Evolutionary conservation across 805 yeast species (phyloP).

Genomic region (Kurtzmaniella fragi): DNA sequence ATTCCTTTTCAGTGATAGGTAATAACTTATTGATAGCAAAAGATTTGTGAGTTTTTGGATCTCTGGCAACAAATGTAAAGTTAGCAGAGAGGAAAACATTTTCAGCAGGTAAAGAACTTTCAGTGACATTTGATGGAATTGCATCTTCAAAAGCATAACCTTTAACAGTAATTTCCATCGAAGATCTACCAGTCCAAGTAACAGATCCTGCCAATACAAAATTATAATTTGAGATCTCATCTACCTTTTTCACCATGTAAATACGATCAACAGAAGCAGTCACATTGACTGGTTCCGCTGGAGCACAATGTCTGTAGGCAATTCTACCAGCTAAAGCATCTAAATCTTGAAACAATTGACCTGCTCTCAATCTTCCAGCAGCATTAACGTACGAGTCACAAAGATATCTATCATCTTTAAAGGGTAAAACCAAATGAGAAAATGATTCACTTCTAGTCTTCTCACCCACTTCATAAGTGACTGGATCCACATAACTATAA

Average conservation of each 20-base stretch:
- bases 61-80: slow-evolving; percentile 93
- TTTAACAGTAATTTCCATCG: slow-evolving; percentile 90
- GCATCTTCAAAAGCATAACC: slow-evolving; percentile 71
- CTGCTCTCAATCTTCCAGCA: slow-evolving; percentile 86
- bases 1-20: slow-evolving; percentile 70
- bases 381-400: slow-evolving; percentile 88
- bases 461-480: slow-evolving; percentile 64
- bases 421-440: slow-evolving; percentile 65
- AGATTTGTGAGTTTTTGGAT: slow-evolving; percentile 86
- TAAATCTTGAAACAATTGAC: slow-evolving; percentile 89
- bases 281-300: slow-evolving; percentile 92
- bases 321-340: slow-evolving; percentile 93
- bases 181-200: slow-evolving; percentile 90
- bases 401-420: slow-evolving; percentile 75
- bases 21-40: slow-evolving; percentile 79
- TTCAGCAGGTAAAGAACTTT: slow-evolving; percentile 53
- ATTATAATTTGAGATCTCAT: slow-evolving; percentile 68
- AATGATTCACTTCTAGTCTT: slow-evolving; percentile 77
- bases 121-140: slow-evolving; percentile 49
- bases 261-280: slow-evolving; percentile 94
- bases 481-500: slow-evolving; percentile 66
- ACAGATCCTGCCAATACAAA: slow-evolving; percentile 86
- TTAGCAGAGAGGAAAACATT: slow-evolving; percentile 82
- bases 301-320: slow-evolving; percentile 89
- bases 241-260: slow-evolving; percentile 78